phyloP scores from a whole-genome alignment of 805 yeast species.

The Blastobotrys peoriensis region DNA sequence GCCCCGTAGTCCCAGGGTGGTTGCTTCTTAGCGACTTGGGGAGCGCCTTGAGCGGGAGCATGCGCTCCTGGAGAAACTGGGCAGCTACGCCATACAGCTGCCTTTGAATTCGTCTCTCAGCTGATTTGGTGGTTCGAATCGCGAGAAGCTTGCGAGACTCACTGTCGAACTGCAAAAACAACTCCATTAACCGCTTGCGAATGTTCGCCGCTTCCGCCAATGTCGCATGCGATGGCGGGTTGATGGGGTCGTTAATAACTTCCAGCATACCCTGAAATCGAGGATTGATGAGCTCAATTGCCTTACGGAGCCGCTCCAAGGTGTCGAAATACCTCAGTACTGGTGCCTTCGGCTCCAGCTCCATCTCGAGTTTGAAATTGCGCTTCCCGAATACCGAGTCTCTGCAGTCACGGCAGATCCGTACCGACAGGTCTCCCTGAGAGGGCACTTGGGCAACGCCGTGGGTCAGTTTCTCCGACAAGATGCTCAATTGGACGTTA shows the following conservation, averaged over 20 bases:
- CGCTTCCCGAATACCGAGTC: constrained; percentile 51
- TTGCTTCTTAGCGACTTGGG: constrained; percentile 46
- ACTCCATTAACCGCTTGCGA: constrained; percentile 41
- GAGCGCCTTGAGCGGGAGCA: constrained; percentile 56
- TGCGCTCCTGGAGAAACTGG: constrained; percentile 57
- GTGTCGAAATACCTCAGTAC: constrained; percentile 38
- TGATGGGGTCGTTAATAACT: constrained; percentile 30
- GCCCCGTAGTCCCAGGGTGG: too few species aligned
- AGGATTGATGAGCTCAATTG: constrained; percentile 39
- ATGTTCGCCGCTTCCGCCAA: constrained; percentile 35
- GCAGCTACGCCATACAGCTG: constrained; percentile 55
- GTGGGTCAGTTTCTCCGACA: constrained; percentile 26
- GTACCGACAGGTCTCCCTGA: constrained; percentile 29
- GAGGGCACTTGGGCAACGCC: constrained; percentile 13
- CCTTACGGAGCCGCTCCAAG: constrained; percentile 34
- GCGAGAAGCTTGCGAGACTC: constrained; percentile 41
- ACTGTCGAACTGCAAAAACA: constrained; percentile 47
- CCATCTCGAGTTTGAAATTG: constrained; percentile 40
- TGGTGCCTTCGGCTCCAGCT: constrained; percentile 28
- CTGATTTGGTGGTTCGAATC: constrained; percentile 30
- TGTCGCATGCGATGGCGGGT: constrained; percentile 27
- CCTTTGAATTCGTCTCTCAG: constrained; percentile 43
- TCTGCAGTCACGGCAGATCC: constrained; percentile 71
- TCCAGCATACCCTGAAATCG: constrained; percentile 37
- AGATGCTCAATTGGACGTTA: constrained; percentile 48